phyloP scores from a whole-genome alignment of 2,329 filamentous ascomycete species.

The Cryoendolithus antarcticus region DNA sequence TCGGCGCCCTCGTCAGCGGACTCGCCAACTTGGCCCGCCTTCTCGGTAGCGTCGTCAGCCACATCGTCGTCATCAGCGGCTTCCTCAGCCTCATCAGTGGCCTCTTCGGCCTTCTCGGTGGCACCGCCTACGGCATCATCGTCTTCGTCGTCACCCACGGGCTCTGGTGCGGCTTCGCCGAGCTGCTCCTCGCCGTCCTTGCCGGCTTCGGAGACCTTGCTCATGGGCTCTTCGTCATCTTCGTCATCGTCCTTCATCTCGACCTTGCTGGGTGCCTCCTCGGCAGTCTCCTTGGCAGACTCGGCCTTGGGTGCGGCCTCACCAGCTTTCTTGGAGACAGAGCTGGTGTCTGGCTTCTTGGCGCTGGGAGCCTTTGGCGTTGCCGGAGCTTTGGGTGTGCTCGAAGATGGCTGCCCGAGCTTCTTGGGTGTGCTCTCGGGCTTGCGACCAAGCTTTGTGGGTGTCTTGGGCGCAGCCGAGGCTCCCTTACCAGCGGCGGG shows the following conservation, averaged over 20 bases:
- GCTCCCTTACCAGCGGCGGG: conserved; percentile 38
- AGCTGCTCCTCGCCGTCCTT: conserved; percentile 33
- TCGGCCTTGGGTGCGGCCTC: conserved; percentile 24
- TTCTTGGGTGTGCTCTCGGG: conserved; percentile 25
- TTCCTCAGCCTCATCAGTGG: conserved; percentile 27
- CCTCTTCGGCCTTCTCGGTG: conserved; percentile 32
- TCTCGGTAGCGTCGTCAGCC: conserved; percentile 32
- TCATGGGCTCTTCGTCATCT: conserved; percentile 25
- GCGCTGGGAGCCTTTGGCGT: conserved; percentile 18
- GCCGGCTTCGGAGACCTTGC: conserved; percentile 36
- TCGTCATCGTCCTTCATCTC: conserved; percentile 27
- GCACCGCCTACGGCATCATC: conserved; percentile 24
- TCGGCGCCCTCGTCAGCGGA: conserved; percentile 20
- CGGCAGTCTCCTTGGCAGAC: conserved; percentile 24
- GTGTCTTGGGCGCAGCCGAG: conserved; percentile 34
- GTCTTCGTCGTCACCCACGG: conserved; percentile 29
- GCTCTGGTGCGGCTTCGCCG: conserved; percentile 34
- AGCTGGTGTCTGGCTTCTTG: conserved; percentile 2
- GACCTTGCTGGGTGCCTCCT: conserved; percentile 22
- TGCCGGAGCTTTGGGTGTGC: conserved; percentile 15
- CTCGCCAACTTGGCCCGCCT: conserved; percentile 25
- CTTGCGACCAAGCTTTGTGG: conserved; percentile 38
- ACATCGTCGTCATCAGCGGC: conserved; percentile 18
- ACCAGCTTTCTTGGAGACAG: background rate
- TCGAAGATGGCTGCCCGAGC: conserved; percentile 26